Conservation (phyloP, 2,329 filamentous ascomycete genomes). For the Penicillium rolfsii region DNA sequence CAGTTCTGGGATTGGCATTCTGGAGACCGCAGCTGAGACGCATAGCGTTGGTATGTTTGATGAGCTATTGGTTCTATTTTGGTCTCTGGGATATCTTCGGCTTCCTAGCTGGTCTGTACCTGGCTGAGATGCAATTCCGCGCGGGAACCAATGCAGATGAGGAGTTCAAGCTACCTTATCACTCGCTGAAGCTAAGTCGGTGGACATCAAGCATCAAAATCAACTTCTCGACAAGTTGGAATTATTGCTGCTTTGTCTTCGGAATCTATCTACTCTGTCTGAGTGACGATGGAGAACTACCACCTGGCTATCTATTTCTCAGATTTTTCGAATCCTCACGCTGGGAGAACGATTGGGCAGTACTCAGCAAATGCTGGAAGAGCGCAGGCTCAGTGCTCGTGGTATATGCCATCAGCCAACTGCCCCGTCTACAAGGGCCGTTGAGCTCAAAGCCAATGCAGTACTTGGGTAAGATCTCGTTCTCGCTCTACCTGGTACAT, state of each 20-base stretch:
- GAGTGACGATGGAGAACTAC: constrained; percentile 24
- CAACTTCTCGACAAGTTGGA: constrained; percentile 3
- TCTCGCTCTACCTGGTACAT: constrained; percentile 38
- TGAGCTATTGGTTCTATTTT: constrained; percentile 26
- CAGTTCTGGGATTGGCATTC: constrained; percentile 21
- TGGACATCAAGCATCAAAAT: neutral
- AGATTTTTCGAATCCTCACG: constrained; percentile 16
- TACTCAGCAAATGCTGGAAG: constrained; percentile 28
- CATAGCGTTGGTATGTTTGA: constrained; percentile 16
- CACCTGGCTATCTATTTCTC: constrained; percentile 28
- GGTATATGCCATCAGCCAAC: constrained; percentile 27
- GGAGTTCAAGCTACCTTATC: constrained; percentile 8
- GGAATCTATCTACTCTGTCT: constrained; percentile 29
- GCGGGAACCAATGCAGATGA: neutral
- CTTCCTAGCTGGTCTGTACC: constrained; percentile 12
- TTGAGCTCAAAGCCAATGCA: constrained; percentile 26
- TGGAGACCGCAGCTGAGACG: constrained; percentile 24
- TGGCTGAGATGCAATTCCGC: constrained; percentile 5
- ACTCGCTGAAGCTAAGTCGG: neutral
- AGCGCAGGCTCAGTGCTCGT: constrained; percentile 21
- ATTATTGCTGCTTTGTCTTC: constrained; percentile 15
- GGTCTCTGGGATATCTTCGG: constrained; percentile 30
- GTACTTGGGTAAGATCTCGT: constrained; percentile 37
- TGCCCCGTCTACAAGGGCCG: constrained; percentile 23
- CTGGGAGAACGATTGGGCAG: constrained; percentile 26